Evolutionary conservation across 495 filamentous ascomycete species (phyloP).

Genomic region (Penicillium riverlandense): DNA sequence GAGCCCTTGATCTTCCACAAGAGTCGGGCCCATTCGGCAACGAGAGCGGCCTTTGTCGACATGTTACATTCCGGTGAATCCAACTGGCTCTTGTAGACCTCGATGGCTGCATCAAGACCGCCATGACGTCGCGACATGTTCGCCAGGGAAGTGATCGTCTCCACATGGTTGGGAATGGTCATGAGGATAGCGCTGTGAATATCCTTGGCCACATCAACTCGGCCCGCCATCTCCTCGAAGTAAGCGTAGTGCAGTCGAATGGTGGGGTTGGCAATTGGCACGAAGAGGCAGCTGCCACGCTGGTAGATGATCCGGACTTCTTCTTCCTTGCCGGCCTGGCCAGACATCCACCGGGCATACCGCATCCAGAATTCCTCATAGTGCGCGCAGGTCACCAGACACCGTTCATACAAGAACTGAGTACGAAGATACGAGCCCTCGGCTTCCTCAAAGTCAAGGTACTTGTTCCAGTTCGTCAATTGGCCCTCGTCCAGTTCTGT

Average conservation of each 20-base stretch:
- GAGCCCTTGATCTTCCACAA: constrained; percentile 89
- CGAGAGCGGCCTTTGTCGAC: constrained; percentile 77
- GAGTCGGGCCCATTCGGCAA: constrained; percentile 82
- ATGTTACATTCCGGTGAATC: constrained; percentile 64
- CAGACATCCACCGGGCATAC: constrained; percentile 95
- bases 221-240: constrained; percentile 80
- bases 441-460: constrained; percentile 90
- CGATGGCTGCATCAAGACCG: constrained; percentile 81
- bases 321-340: constrained; percentile 73
- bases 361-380: constrained; percentile 98
- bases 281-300: constrained; percentile 74
- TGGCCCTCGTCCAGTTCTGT: constrained; percentile 83
- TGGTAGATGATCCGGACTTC: constrained; percentile 93
- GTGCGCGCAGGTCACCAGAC: constrained; percentile 83
- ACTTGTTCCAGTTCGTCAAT: constrained; percentile 90
- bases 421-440: constrained; percentile 71
- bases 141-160: constrained; percentile 83
- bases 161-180: constrained; percentile 64
- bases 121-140: constrained; percentile 78
- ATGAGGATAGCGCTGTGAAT: constrained; percentile 77
- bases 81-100: constrained; percentile 74
- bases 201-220: constrained; percentile 69
- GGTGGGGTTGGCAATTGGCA: constrained; percentile 72
- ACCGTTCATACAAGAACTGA: constrained; percentile 87
- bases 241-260: constrained; percentile 87